These are phyloP conservation scores for Scortechinia acanthostroma DNA, from an alignment of 2,329 filamentous ascomycete genomes.

Conservation along the genomic window DNA sequence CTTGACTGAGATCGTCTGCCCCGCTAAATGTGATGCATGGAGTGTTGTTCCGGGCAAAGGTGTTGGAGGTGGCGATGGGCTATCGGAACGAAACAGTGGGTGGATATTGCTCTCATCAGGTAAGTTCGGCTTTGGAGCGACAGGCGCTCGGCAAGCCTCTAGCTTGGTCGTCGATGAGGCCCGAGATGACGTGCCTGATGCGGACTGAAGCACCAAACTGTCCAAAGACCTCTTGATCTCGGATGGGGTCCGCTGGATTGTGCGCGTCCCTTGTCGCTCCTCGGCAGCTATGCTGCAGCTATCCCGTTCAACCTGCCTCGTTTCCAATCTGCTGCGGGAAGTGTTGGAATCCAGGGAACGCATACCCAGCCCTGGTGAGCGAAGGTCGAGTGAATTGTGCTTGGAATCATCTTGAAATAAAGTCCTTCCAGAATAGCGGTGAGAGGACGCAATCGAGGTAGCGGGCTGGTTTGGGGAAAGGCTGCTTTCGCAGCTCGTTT, in stretches of 20 bases:
- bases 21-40: conserved; percentile 42
- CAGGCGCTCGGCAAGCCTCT: no score
- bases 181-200: no score
- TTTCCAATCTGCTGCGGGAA: no score
- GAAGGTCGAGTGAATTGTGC: not conserved
- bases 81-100: conserved; percentile 45
- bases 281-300: not conserved
- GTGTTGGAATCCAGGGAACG: no score
- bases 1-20: conserved; percentile 34
- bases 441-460: conserved; percentile 14
- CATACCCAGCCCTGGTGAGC: no score
- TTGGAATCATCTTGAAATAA: conserved; percentile 14
- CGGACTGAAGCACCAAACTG: not conserved
- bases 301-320: no score
- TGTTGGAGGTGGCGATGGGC: conserved; percentile 39
- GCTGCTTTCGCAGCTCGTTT: not conserved
- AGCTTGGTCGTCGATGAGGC: not conserved
- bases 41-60: conserved; percentile 43
- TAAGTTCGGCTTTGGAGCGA: no score
- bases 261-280: not conserved
- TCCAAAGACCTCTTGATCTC: not conserved
- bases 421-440: conserved; percentile 18
- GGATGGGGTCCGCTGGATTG: not conserved
- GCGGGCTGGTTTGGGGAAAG: not conserved
- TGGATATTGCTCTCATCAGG: conserved; percentile 44